Evolutionary conservation across 2,329 filamentous ascomycete genomes (phyloP), one percentile per base, ranked within the genome.

Genomic region (Chaetomiaceae sp.): DNA sequence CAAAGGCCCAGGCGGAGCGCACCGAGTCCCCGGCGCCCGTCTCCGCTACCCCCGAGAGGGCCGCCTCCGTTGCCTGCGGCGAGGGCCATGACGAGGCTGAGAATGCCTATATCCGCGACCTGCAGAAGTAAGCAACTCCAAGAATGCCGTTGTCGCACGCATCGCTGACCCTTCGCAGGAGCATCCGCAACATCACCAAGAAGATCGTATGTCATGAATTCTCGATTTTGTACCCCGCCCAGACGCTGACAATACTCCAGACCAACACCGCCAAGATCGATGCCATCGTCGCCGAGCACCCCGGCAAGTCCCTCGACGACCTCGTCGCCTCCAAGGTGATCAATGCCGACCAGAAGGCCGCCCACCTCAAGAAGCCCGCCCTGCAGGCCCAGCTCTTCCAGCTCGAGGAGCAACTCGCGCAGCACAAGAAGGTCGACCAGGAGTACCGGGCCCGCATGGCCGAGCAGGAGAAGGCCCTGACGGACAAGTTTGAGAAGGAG

Each of bases 141-240:
- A 6, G 33, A 36, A 43, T 50, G 7, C 42, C 51, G 20, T 42
- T 53, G 6, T 25, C 11, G n/a, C n/a, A 12, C 19, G 44, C n/a
- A 22, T 47, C 58, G 65, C 59, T 46, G 52, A 60, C 50, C 42
- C 38, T 45, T 9, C 12, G 22, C 62, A 96, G 91, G 79, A 90
- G 83, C 71, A 88, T 96, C 64, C 91, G 92, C 67, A 95, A 94
- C 71, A 76, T 94, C 66, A 88, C 85, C 77, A 97, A 96, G 82
- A 96, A 96, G 75, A 85, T 97, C 65, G 89, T 95, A 74, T 75
- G 88, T 76, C 34, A 69, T 27, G 29, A 12, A 27, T 19, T n/a
- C n/a, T n/a, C n/a, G n/a, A n/a, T n/a, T n/a, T n/a, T n/a, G n/a
- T n/a, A n/a, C n/a, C n/a, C n/a, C n/a, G n/a, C n/a, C n/a, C n/a